Base-by-base conservation (phyloP, 2,329 filamentous ascomycete genomes). In the Ophiocordyceps camponoti-floridani region DNA sequence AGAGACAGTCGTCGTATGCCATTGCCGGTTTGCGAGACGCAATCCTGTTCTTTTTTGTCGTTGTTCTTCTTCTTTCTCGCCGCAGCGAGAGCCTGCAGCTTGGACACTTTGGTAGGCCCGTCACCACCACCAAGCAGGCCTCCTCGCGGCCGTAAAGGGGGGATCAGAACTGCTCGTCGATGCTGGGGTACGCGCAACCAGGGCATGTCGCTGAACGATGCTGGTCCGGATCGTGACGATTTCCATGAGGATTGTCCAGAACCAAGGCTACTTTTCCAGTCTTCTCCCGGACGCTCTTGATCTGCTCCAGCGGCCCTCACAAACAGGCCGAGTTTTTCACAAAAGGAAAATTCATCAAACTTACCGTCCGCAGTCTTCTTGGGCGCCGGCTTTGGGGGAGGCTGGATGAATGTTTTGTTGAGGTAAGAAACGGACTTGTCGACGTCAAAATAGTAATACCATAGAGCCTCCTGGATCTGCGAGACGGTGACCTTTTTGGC, bases 391-490 rank as follows among this genome's bases (percentile, higher is more conserved):
- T 51, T 51, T 1, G 51, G 45, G 10, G 65, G 56, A 41, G 64
- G 64, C 8, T 64, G 61, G 51, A 75, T 64, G 50, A 67, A 74
- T 30, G 69, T 79, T 70, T 79, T 82, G 49, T 78, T 74, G 47
- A 98, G 63, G 56, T 93, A 95, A 46, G 74, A 70, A 35, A 93
- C 81, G 1, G 85, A 78, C 62, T 94, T 94, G 46, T 79, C 82
- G 28, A 94, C 70, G 54, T 98, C 88, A 58, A 88, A 96, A 60
- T 89, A 96, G 62, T 95, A 95, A 62, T 98, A 78, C 86, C 87
- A 96, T 14, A 98, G 63, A 0, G 88, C 75, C 48, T 96, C 89
- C 58, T 94, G 78, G 49, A 95, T 89, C 56, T 94, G 82, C 35
- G 56, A 60, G 41, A 60, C 64, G 33, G 69, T 73, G 53, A 80